Percentiles rank a stretch among this genome's conserved stretches.
phyloP scores from a whole-genome alignment of 192 early-diverging fungal species.

The Mortierella hygrophila region DNA sequence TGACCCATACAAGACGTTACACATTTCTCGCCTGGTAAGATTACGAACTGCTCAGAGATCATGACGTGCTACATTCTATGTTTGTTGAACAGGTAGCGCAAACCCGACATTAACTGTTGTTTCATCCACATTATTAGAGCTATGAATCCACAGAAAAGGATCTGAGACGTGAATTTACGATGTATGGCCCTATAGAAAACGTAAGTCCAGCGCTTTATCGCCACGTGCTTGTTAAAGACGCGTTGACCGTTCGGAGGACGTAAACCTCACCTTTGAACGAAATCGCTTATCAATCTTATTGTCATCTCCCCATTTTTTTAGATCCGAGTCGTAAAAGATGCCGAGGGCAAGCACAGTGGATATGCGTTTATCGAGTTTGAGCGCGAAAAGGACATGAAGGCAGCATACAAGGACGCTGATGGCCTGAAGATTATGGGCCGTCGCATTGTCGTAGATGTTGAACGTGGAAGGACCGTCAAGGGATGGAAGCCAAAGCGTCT shows the following conservation, averaged over 20 bases:
- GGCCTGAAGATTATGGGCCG: slow-evolving; percentile 88
- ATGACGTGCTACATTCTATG: too few relatives aligned
- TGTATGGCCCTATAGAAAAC: slow-evolving; percentile 84
- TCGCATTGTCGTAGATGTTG: slow-evolving; percentile 93
- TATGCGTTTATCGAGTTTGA: slow-evolving; percentile 98
- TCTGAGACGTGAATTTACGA: slow-evolving; percentile 80
- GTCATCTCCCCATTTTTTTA: slow-evolving; percentile 26
- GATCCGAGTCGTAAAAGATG: slow-evolving; percentile 79
- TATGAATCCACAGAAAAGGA: slow-evolving; percentile 84
- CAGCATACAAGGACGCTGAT: slow-evolving; percentile 90
- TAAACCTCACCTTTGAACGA: background rate
- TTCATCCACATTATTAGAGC: slow-evolving; percentile 49
- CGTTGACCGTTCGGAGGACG: background rate
- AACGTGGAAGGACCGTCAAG: slow-evolving; percentile 96
- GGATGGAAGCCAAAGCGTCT: slow-evolving; percentile 93
- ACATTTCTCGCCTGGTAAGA: slow-evolving; percentile 84
- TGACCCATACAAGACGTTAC: slow-evolving; percentile 94
- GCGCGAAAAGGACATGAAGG: slow-evolving; percentile 73
- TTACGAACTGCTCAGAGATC: background rate
- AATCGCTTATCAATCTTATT: background rate
- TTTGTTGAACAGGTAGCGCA: background rate
- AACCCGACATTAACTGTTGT: background rate
- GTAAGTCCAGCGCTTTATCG: slow-evolving; percentile 57
- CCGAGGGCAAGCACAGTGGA: slow-evolving; percentile 83
- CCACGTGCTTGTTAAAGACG: background rate